Evolutionary conservation across 176 grass and related monocot species (phyloP), one percentile per base, ranked within the genome.

Genomic region (Bromus sterilis): DNA sequence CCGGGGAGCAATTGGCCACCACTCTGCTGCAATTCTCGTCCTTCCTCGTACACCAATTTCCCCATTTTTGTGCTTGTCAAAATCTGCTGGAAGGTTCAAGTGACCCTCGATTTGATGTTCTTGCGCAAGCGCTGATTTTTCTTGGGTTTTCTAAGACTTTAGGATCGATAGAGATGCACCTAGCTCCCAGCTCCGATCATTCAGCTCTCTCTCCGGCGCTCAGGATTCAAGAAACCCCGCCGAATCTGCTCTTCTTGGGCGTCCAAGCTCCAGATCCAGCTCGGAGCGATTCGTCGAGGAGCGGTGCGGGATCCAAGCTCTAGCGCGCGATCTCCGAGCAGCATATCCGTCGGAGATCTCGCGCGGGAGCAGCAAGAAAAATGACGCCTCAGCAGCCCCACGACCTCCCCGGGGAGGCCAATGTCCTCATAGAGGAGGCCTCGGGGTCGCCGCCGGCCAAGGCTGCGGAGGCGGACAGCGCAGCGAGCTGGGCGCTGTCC

Each of bases 401-500:
- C 66, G 42, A 31, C 44, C 56, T 82, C 66, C 78, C 55, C 28
- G 83, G 87, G 77, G 87, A 89, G 71, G 63, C 83, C 79, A 90
- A 90, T 86, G 74, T 73, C 36, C 74, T 90, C 46, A 78, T 90
- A 66, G 83, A 82, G 36, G 64, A 39, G 23, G 33, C 56, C 13
- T 33, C 5, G 71, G 78, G 15, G 42, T 57, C 83, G 64, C 25
- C 55, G 24, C 20, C 63, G 24, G 80, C 34, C 14, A 74, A 83
- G 74, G 77, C 25, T 11, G 78, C 10, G 11, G 72, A 4, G 57
- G 84, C 36, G 5, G 86, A 32, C 30, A 65, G 31, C 32, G 14
- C 76, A 23, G 71, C n/a, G 1, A 39, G 10, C n/a, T 76, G 82
- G 76, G 49, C 11, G 69, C 83, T 57, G 30, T 84, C 86, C 18